A percentile compares a stretch with the other conserved stretches of the same genome.
These are phyloP conservation scores for Rubia yunnanensis DNA, from an alignment of 257 asterid genomes.

Conservation along the genomic window DNA sequence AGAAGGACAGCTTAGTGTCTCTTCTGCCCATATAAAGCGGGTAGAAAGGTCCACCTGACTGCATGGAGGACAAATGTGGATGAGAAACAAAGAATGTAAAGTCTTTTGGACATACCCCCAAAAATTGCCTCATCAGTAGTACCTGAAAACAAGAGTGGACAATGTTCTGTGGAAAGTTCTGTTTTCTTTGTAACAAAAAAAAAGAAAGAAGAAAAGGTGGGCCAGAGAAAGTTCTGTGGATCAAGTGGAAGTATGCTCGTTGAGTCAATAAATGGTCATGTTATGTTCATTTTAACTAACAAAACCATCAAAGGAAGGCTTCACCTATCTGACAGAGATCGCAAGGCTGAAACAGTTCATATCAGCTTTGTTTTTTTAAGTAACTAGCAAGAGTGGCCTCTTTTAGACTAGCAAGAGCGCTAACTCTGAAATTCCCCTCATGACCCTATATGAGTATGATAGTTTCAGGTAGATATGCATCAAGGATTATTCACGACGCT, in stretches of 20 bases:
- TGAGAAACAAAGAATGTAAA: neutral
- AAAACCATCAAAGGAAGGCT: neutral
- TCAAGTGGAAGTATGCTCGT: neutral
- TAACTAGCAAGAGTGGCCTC: neutral
- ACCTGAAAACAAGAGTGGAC: neutral
- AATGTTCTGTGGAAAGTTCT: neutral
- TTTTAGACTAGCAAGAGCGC: neutral
- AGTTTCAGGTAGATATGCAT: neutral
- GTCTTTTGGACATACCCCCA: neutral
- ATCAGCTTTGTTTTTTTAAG: neutral
- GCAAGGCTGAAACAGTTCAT: neutral
- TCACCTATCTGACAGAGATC: neutral
- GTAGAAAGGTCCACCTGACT: constrained; percentile 35
- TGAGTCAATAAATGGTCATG: neutral
- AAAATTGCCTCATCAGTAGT: no score
- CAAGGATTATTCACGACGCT: neutral
- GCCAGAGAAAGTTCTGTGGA: neutral
- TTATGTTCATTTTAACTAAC: neutral
- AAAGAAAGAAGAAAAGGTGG: neutral
- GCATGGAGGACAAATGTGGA: neutral
- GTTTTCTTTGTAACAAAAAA: no score
- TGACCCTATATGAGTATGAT: neutral
- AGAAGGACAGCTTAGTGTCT: constrained; percentile 22
- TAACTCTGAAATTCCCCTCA: neutral
- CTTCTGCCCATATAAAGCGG: constrained; percentile 28